phyloP scores from a whole-genome alignment of 352 stramenopile species.

The Phytopythium ostracodes region DNA sequence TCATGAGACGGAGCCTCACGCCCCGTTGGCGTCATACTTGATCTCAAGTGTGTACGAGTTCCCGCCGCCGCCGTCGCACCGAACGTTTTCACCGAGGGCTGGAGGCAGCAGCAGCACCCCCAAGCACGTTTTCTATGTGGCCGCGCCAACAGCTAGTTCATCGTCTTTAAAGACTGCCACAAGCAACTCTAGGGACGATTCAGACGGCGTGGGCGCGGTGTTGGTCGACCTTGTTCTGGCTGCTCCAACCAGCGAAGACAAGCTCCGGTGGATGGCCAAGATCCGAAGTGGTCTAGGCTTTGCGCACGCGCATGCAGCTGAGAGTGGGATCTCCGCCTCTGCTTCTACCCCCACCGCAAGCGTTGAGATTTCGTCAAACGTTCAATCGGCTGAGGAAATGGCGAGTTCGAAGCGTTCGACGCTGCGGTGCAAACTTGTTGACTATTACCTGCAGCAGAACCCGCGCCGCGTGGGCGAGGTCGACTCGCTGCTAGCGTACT shows the following conservation, averaged over 20 bases:
- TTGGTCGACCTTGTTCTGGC: slow-evolving; percentile 27
- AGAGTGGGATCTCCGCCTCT: background rate
- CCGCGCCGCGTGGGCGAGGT: slow-evolving; percentile 86
- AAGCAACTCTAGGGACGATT: background rate
- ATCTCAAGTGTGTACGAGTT: slow-evolving; percentile 45
- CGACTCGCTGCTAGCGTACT: slow-evolving; percentile 57
- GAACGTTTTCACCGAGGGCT: background rate
- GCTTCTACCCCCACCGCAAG: background rate
- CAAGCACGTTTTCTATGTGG: slow-evolving; percentile 7
- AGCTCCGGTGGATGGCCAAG: slow-evolving; percentile 51
- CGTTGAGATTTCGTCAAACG: background rate
- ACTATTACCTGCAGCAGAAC: slow-evolving; percentile 91
- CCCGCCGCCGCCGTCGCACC: slow-evolving; percentile 14
- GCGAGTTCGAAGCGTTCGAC: background rate
- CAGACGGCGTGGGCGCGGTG: background rate
- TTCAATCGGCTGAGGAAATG: background rate
- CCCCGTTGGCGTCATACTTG: slow-evolving; percentile 30
- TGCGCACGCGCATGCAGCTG: slow-evolving; percentile 11
- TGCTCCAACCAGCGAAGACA: slow-evolving; percentile 33
- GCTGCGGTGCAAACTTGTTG: slow-evolving; percentile 54
- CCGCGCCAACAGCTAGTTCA: background rate
- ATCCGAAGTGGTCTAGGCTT: slow-evolving; percentile 39
- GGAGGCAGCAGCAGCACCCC: background rate
- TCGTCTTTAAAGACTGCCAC: background rate
- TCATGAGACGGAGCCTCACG: slow-evolving; percentile 34